Evolutionary conservation across 495 filamentous ascomycete genomes (phyloP).

Genomic region (Aspergillus cavernicola): DNA sequence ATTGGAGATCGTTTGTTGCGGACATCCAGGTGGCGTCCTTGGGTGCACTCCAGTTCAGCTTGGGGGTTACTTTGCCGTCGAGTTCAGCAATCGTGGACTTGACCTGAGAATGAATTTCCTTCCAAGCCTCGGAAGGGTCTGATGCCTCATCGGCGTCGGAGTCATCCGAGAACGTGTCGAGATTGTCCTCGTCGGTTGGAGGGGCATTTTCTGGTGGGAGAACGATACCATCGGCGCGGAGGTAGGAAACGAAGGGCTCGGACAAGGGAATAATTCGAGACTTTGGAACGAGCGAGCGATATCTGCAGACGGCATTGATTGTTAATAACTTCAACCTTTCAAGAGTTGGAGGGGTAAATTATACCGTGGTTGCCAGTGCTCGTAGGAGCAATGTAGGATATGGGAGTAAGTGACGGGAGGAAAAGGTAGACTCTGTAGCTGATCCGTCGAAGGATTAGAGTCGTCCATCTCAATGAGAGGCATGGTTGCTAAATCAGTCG

Average conservation of each 20-base stretch:
- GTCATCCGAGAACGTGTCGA: conserved; percentile 37
- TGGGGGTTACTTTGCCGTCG: conserved; percentile 79
- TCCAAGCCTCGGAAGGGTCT: conserved; percentile 59
- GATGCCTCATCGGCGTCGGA: conserved; percentile 44
- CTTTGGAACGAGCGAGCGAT: conserved; percentile 77
- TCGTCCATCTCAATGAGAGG: conserved; percentile 30
- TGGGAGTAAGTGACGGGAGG: conserved; percentile 78
- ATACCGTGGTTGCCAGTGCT: conserved; percentile 75
- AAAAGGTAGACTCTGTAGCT: conserved; percentile 58
- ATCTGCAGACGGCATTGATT: conserved; percentile 40
- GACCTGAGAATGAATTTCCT: conserved; percentile 71
- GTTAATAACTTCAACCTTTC: not conserved
- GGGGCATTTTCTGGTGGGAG: conserved; percentile 56
- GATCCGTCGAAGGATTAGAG: conserved; percentile 17
- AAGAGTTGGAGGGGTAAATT: not conserved
- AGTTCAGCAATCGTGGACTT: conserved; percentile 71
- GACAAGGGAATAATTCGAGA: conserved; percentile 77
- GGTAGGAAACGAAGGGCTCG: conserved; percentile 72
- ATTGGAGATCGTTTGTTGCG: conserved; percentile 86
- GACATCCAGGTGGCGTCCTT: conserved; percentile 97
- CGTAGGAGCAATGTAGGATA: conserved; percentile 91
- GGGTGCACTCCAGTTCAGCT: conserved; percentile 95
- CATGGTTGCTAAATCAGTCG: conserved; percentile 17
- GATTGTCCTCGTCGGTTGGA: conserved; percentile 34
- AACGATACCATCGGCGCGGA: conserved; percentile 89